phyloP scores from a whole-genome alignment of 1,139 yeast genomes.

The Debaryomyces coudertii region DNA sequence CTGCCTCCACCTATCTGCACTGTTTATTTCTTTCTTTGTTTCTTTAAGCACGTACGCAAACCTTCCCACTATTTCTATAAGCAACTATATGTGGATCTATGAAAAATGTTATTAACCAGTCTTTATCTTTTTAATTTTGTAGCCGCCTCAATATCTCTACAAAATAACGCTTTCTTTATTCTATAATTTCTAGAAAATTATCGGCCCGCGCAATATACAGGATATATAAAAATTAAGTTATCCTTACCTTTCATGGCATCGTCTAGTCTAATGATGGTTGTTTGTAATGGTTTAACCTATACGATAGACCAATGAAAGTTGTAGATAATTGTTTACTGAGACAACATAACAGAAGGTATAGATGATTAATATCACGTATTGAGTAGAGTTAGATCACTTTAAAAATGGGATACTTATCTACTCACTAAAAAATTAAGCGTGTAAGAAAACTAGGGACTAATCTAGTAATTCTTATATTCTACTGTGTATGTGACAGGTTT shows the following conservation, averaged over 20 bases:
- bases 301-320: background rate
- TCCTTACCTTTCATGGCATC: too few species aligned
- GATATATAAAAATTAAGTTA: background rate
- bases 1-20: background rate
- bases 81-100: background rate
- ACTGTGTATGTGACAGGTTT: too few species aligned
- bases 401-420: too few species aligned
- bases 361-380: too few species aligned
- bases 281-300: too few species aligned
- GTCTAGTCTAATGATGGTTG: too few species aligned
- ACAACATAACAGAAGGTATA: too few species aligned
- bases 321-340: background rate
- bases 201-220: background rate
- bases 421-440: too few species aligned
- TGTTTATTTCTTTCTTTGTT: background rate
- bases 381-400: too few species aligned
- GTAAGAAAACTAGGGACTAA: too few species aligned
- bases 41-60: background rate
- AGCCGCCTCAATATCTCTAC: background rate
- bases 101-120: background rate
- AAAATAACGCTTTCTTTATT: background rate
- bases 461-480: too few species aligned
- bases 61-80: background rate
- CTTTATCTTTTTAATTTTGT: background rate
- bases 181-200: background rate